Percentiles rank a stretch among this genome's conserved stretches.
phyloP scores from a whole-genome alignment of 208 protist genomes.

The Leishmania tarentolae region DNA sequence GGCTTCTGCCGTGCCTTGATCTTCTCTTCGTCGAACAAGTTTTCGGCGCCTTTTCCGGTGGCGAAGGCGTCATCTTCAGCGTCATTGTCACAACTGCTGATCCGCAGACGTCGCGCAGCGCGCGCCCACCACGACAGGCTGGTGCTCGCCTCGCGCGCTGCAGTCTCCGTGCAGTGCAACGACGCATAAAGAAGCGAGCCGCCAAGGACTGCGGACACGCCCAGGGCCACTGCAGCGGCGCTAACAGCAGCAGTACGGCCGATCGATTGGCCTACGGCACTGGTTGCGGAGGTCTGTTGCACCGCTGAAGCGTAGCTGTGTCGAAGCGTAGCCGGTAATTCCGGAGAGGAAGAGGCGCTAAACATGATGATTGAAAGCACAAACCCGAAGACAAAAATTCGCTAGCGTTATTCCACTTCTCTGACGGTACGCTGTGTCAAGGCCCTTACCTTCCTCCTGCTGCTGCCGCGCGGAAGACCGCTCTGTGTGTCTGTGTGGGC shows the following conservation, averaged over 20 bases:
- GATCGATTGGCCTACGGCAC: not conserved
- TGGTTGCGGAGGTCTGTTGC: not conserved
- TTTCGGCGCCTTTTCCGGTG: conserved; percentile 33
- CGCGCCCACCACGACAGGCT: conserved; percentile 22
- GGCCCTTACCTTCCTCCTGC: not conserved
- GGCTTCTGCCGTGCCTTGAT: conserved; percentile 19
- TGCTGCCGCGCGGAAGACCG: not conserved
- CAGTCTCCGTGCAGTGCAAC: not conserved
- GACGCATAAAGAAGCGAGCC: conserved; percentile 15
- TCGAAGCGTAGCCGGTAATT: not conserved
- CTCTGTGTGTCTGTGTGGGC: not conserved
- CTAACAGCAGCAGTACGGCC: not conserved
- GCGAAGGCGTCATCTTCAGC: conserved; percentile 61
- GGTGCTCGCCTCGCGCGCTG: not conserved
- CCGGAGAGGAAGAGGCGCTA: not conserved
- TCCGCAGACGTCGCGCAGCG: not conserved
- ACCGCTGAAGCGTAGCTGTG: conserved; percentile 10
- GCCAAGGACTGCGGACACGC: conserved; percentile 20
- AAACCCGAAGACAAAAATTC: not conserved
- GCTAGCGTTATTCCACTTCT: not conserved
- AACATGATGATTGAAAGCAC: conserved; percentile 17
- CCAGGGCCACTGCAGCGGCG: conserved; percentile 10
- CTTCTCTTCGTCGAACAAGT: conserved; percentile 35
- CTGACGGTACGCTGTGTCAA: not conserved
- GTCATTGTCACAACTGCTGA: conserved; percentile 9